Conservation (phyloP, 345 rosid genomes). For the Euphorbia tirucalli region DNA sequence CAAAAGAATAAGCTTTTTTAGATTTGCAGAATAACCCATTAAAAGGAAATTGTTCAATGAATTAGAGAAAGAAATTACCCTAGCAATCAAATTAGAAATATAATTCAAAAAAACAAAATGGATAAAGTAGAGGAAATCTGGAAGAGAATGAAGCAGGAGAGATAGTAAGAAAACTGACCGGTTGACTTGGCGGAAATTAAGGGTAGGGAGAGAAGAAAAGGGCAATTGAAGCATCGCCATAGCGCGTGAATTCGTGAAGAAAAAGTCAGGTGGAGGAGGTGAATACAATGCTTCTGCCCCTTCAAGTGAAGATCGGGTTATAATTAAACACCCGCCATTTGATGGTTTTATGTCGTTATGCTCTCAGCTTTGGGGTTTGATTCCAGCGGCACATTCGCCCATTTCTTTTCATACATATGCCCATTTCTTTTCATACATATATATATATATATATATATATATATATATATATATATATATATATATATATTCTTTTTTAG, state of each 20-base stretch:
- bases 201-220: conserved; percentile 43
- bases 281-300: not conserved
- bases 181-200: conserved; percentile 43
- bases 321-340: too few species aligned
- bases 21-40: not conserved
- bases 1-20: not conserved
- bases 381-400: too few species aligned
- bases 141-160: conserved; percentile 1
- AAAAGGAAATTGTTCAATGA: not conserved
- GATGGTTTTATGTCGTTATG: too few species aligned
- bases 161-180: conserved; percentile 35
- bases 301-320: too few species aligned
- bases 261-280: not conserved
- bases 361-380: too few species aligned
- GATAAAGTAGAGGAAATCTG: not conserved
- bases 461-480: too few species aligned
- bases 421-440: too few species aligned
- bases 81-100: not conserved
- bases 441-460: too few species aligned
- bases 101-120: not conserved
- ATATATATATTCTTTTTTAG: too few species aligned
- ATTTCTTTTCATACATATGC: too few species aligned
- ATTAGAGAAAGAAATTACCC: not conserved
- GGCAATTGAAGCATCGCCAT: conserved; percentile 66
- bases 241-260: not conserved